Base-by-base conservation (phyloP, 2,329 filamentous ascomycete genomes). In the Diaporthe sp. region DNA sequence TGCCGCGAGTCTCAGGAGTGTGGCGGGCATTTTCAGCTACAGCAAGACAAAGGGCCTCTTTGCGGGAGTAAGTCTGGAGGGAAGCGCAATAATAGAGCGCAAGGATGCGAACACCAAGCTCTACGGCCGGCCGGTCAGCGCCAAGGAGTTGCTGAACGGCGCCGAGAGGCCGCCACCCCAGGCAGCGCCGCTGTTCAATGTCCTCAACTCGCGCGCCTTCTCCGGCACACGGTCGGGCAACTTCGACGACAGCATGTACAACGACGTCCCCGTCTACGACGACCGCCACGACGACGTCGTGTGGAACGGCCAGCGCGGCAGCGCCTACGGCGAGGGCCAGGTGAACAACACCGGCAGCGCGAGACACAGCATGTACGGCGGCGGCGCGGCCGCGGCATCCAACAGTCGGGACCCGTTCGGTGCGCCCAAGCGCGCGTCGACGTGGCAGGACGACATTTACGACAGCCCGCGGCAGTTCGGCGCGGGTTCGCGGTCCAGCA, bases 31-130 rank as follows among this genome's bases (percentile, higher is more conserved):
- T 67, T 99, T 99, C 87, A 95, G 94, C 80, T 99, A 99, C 88
- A 97, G 94, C 83, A 98, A 98, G 86, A 99, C 97, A 17, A 98
- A 98, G 87, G 97, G 97, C 28, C 87, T 99, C 42, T 99, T 99
- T 80, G 97, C 97, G 7, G 97, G 97, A 81, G 96, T 99, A 64
- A 97, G 94, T 79, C 87, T 99, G 78, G 97, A 99, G 83, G 97
- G 97, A 30, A 96, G 94, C 76, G 95, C 94, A 71, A 93, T 99
- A 77, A 94, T 98, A 77, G 97, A 99, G 86, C 92, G 97, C 77
- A 93, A 95, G 85, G 97, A 99, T 84, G 97, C 97, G 79, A 99
- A 99, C 82, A 94, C 98, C 85, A 98, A 97, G 86, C 90, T 99
- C 76, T 99, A 99, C 83, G 94, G 95, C 76, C 91, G 93, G 74